phyloP scores from a whole-genome alignment of 306 rosid species.

The Casuarina equisetifolia region DNA sequence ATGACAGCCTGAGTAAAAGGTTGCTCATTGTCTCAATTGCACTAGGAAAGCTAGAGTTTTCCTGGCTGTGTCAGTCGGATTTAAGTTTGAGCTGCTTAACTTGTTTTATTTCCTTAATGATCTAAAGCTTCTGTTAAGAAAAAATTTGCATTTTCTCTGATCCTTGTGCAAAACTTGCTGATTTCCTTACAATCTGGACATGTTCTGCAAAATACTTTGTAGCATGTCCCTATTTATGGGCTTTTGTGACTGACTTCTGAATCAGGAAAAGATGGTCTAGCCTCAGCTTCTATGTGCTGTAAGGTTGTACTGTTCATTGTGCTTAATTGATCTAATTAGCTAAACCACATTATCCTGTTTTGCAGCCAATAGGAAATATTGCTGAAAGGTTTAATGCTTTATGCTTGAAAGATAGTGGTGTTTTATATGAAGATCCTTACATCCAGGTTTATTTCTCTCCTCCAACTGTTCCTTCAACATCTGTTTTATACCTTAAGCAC shows the following conservation, averaged over 20 bases:
- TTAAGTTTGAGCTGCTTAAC: neutral
- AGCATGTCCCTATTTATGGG: conserved; percentile 4
- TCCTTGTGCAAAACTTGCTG: neutral
- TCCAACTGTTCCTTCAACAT: neutral
- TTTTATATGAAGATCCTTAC: conserved; percentile 94
- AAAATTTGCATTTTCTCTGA: neutral
- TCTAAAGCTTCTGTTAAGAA: neutral
- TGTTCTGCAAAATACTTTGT: conserved; percentile 12
- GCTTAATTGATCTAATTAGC: conserved; percentile 12
- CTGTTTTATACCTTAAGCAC: conserved; percentile 13
- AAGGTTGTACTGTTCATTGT: conserved; percentile 17
- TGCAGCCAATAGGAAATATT: conserved; percentile 95
- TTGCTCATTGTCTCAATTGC: neutral
- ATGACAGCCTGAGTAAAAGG: neutral
- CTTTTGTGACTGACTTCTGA: conserved; percentile 22
- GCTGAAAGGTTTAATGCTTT: conserved; percentile 89
- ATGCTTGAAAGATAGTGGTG: conserved; percentile 97
- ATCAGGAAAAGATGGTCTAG: conserved; percentile 20
- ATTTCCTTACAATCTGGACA: neutral
- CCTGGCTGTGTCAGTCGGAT: neutral
- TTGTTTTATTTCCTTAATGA: neutral
- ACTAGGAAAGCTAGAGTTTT: neutral
- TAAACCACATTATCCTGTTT: conserved; percentile 21
- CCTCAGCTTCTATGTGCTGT: conserved; percentile 20
- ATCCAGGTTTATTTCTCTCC: conserved; percentile 63